These are phyloP conservation scores for Buddleja alternifolia DNA, from an alignment of 257 asterid species.

Conservation along the genomic window DNA sequence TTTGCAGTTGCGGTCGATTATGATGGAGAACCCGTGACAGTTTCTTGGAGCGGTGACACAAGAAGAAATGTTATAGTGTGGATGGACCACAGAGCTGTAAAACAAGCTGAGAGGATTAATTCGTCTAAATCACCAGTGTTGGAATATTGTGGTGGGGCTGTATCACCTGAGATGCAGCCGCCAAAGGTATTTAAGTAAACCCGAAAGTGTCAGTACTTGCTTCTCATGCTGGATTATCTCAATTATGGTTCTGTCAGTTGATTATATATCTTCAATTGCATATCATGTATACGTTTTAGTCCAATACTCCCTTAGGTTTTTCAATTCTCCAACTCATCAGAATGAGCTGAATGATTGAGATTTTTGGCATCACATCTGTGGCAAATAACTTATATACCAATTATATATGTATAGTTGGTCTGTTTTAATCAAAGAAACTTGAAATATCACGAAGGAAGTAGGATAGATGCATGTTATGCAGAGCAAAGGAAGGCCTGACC, in stretches of 20 bases:
- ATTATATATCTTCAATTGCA: neutral
- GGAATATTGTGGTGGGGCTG: conserved; percentile 96
- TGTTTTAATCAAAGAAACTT: conserved; percentile 3
- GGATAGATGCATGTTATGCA: too few relatives aligned
- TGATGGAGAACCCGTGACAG: conserved; percentile 95
- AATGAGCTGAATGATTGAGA: conserved; percentile 16
- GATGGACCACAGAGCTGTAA: conserved; percentile 99
- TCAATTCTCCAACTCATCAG: neutral
- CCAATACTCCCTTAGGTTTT: neutral
- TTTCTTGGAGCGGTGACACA: conserved; percentile 86
- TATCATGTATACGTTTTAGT: neutral
- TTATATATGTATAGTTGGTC: neutral
- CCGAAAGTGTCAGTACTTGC: conserved; percentile 12
- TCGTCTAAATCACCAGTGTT: conserved; percentile 85
- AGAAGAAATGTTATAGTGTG: conserved; percentile 94
- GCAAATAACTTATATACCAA: neutral
- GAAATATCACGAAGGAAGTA: neutral
- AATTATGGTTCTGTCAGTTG: neutral
- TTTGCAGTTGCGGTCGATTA: conserved; percentile 89
- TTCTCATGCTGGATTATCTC: conserved; percentile 20
- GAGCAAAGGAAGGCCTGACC: neutral
- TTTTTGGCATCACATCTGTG: conserved; percentile 23
- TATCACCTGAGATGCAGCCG: conserved; percentile 95
- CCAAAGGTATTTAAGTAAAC: conserved; percentile 70
- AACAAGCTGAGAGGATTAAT: conserved; percentile 87